These are phyloP conservation scores for Wickerhamomyces pijperi DNA, from an alignment of 805 yeast genomes.

Conservation along the genomic window DNA sequence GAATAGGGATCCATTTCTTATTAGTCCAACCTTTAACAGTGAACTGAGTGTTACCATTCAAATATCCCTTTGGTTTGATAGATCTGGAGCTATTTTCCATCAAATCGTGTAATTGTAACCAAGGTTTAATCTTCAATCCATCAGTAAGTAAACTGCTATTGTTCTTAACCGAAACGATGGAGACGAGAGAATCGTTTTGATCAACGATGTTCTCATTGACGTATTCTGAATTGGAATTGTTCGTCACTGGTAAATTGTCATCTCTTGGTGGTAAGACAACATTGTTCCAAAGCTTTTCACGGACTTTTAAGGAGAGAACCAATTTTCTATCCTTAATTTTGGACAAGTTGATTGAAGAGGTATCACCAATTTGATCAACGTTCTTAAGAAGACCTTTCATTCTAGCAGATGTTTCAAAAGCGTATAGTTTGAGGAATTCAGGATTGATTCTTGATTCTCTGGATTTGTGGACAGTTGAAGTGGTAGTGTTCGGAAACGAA, in stretches of 20 bases:
- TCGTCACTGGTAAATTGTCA: conserved; percentile 26
- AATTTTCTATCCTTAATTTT: conserved; percentile 12
- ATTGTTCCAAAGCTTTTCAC: conserved; percentile 42
- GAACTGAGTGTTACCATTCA: conserved; percentile 13
- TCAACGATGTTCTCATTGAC: conserved; percentile 8
- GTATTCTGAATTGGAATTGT: conserved; percentile 16
- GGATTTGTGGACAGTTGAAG: conserved; percentile 8
- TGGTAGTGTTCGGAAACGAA: conserved; percentile 3
- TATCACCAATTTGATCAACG: conserved; percentile 24
- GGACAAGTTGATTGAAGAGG: conserved; percentile 4
- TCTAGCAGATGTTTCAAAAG: conserved; percentile 36
- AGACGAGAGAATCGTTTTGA: too few relatives aligned
- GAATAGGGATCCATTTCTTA: conserved; percentile 11
- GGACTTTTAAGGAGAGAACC: conserved; percentile 29
- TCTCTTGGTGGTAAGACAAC: conserved; percentile 41
- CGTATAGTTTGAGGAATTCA: conserved; percentile 35
- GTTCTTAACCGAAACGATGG: too few relatives aligned
- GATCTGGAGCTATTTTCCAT: background rate
- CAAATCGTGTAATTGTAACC: background rate
- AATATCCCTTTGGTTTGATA: background rate
- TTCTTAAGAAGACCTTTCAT: conserved; percentile 21
- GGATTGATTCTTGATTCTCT: conserved; percentile 43
- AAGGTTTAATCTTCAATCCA: background rate
- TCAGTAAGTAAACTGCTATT: background rate
- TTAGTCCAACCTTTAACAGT: conserved; percentile 21